Base-by-base conservation (phyloP, 768 basidiomycete species). In the Roridomyces roridus region DNA sequence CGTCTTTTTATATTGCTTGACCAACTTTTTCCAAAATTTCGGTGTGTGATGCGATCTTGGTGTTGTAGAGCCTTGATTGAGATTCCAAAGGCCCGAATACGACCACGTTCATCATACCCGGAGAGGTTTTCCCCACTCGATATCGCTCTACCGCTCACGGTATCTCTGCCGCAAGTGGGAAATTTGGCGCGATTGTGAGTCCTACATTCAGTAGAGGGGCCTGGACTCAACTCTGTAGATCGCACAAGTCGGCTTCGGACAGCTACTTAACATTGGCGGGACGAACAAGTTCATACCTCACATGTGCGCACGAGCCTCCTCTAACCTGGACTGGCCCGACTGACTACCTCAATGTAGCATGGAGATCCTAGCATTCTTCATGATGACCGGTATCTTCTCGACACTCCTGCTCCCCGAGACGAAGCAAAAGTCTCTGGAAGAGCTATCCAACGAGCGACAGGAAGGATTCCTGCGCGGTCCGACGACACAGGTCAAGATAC, bases 1-100 rank as follows among this genome's bases (percentile, higher is more conserved):
- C 69, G 86, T 92, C 45, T 88, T 89, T 75, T 81, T 92, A 24
- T 94, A 94, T 76, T 91, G 91, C 69, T 76, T 94, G n/a, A 83
- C 91, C 65, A 89, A 91, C 69, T 92, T 92, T 77, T 92, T 93
- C 88, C 88, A 91, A 76, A 94, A 94, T 74, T 94, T 92, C 59
- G 92, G 31, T 34, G 31, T 34, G 31, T 34, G n/a, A n/a, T n/a
- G n/a, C n/a, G n/a, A n/a, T n/a, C n/a, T n/a, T n/a, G n/a, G n/a
- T n/a, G n/a, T n/a, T n/a, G n/a, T n/a, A n/a, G n/a, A n/a, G n/a
- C n/a, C n/a, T n/a, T n/a, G n/a, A n/a, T n/a, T n/a, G n/a, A n/a
- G n/a, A n/a, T n/a, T n/a, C n/a, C 31, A 34, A 34, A 34, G 31
- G 90, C 2, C 89, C 88, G 10, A 91, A 92, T 64, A 82, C 82